These are phyloP conservation scores for Plasmodium knowlesi DNA, from an alignment of 169 alveolate genomes.

Conservation along the genomic window DNA sequence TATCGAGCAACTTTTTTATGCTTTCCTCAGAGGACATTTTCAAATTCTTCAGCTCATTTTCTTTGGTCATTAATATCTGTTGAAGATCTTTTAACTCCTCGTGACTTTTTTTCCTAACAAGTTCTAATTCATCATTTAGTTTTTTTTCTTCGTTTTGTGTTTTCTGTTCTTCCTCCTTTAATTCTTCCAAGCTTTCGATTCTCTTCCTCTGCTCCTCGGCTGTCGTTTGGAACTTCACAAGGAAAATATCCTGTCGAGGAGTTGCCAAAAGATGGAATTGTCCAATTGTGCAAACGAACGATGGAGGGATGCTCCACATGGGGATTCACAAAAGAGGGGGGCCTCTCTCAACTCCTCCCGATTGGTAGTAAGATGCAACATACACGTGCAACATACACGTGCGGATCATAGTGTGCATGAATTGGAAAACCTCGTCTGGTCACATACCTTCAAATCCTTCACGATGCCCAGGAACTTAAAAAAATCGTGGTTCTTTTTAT, in stretches of 20 bases:
- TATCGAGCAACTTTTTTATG: conserved; percentile 14
- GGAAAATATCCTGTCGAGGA: conserved; percentile 28
- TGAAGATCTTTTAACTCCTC: conserved; percentile 31
- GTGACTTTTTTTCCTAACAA: conserved; percentile 37
- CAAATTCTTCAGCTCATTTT: conserved; percentile 29
- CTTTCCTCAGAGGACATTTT: conserved; percentile 35
- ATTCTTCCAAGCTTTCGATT: not conserved
- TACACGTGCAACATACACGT: too few species aligned
- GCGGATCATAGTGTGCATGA: not conserved
- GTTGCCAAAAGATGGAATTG: not conserved
- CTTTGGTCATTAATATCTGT: conserved; percentile 14
- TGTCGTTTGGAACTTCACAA: conserved; percentile 51
- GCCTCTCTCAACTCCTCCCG: too few species aligned
- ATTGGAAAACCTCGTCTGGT: not conserved
- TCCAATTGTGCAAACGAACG: not conserved
- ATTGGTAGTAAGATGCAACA: too few species aligned
- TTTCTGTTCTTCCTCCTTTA: conserved; percentile 59
- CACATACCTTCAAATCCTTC: conserved; percentile 35
- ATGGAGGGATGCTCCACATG: not conserved
- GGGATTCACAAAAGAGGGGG: not conserved
- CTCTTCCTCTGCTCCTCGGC: conserved; percentile 37
- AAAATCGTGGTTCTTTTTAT: conserved; percentile 55
- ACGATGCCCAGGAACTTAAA: conserved; percentile 27
- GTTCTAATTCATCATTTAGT: conserved; percentile 60
- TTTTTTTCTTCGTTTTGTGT: conserved; percentile 59